These are phyloP conservation scores for Herpetomonas samuelpessoai DNA, from an alignment of 208 protist species.

Conservation along the genomic window DNA sequence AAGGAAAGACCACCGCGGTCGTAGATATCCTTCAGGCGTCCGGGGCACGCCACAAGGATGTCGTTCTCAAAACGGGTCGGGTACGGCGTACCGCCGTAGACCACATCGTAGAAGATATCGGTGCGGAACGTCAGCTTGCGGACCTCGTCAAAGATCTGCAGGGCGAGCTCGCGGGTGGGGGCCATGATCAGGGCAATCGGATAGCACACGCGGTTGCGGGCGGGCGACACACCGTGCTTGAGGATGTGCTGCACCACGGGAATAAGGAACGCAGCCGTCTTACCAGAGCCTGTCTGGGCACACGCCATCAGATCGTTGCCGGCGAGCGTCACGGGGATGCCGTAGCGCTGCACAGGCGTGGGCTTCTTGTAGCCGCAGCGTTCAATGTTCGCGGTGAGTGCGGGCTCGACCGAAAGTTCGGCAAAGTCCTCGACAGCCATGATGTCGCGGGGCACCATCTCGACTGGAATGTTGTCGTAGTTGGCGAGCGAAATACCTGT, in stretches of 20 bases:
- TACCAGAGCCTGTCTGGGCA: conserved; percentile 98
- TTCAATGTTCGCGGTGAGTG: conserved; percentile 93
- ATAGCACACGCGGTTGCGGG: conserved; percentile 41
- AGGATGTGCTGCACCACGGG: conserved; percentile 96
- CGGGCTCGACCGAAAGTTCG: conserved; percentile 81
- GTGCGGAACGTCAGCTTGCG: conserved; percentile 95
- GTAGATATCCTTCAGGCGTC: conserved; percentile 88
- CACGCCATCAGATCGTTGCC: conserved; percentile 98
- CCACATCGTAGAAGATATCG: conserved; percentile 91
- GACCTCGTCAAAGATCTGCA: conserved; percentile 97
- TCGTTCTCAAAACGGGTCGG: conserved; percentile 94
- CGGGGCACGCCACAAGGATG: conserved; percentile 91
- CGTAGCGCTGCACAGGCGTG: conserved; percentile 98
- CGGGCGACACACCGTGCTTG: conserved; percentile 72
- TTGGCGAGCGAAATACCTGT: conserved; percentile 79
- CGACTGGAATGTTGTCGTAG: conserved; percentile 83
- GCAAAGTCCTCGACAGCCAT: conserved; percentile 73
- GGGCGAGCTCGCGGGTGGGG: conserved; percentile 95
- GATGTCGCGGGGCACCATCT: conserved; percentile 78
- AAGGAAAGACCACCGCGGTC: conserved; percentile 83
- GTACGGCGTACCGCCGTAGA: conserved; percentile 97
- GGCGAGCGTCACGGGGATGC: conserved; percentile 93
- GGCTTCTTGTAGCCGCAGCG: conserved; percentile 95
- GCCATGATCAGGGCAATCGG: conserved; percentile 92
- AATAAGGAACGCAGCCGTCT: conserved; percentile 98